Evolutionary conservation across 345 rosid genomes (phyloP).

Genomic region (Arabidopsis thaliana): TAIR10.1 NC_003071.7:13762001-13762500

Average conservation of each 20-base stretch:
- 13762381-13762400: slow-evolving; percentile 46
- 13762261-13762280: slow-evolving; percentile 80
- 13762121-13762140: slow-evolving; percentile 91
- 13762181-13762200: slow-evolving; percentile 17
- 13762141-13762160: slow-evolving; percentile 70
- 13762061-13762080: slow-evolving; percentile 80
- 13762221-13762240: slow-evolving; percentile 2
- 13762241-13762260: slow-evolving; percentile 74
- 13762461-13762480: slow-evolving; percentile 97
- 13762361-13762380: slow-evolving; percentile 56
- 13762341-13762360: slow-evolving; percentile 49
- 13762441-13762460: slow-evolving; percentile 71
- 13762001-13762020: slow-evolving; percentile 37
- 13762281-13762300: slow-evolving; percentile 83
- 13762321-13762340: slow-evolving; percentile 90
- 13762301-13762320: slow-evolving; percentile 96
- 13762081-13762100: slow-evolving; percentile 91
- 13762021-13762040: slow-evolving; percentile 48
- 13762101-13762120: slow-evolving; percentile 78
- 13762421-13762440: slow-evolving; percentile 88
- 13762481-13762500: slow-evolving; percentile 95
- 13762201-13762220: not conserved
- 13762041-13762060: slow-evolving; percentile 67
- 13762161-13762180: slow-evolving; percentile 15
- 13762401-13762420: slow-evolving; percentile 68